A percentile compares a stretch with the other conserved stretches of the same genome.
phyloP scores from a whole-genome alignment of 148 eudicot genomes.

The Fallopia convolvulus region DNA sequence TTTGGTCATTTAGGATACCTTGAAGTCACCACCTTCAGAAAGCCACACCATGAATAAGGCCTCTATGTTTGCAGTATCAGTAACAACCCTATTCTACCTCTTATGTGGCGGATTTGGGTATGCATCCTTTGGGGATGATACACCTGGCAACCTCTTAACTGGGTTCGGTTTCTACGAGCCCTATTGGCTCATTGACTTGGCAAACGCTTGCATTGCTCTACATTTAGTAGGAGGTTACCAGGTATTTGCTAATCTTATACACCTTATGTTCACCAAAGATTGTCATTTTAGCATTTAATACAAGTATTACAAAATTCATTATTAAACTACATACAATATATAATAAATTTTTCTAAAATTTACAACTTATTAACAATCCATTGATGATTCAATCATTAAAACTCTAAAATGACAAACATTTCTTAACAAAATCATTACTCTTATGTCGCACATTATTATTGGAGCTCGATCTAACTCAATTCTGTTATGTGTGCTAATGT shows the following conservation, averaged over 20 bases:
- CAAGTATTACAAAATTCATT: no score
- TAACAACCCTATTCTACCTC: constrained; percentile 61
- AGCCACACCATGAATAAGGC: constrained; percentile 65
- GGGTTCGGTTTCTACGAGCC: constrained; percentile 67
- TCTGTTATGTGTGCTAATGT: neutral
- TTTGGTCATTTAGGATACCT: constrained; percentile 51
- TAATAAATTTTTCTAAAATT: no score
- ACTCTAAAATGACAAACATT: no score
- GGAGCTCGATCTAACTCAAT: neutral
- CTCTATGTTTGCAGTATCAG: constrained; percentile 27
- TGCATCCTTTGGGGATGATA: constrained; percentile 64
- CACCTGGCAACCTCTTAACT: constrained; percentile 65
- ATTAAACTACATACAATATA: no score
- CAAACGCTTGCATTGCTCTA: constrained; percentile 58
- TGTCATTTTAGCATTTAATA: no score
- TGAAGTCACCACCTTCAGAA: constrained; percentile 57
- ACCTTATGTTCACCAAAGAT: neutral
- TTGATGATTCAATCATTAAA: no score
- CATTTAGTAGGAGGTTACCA: constrained; percentile 75
- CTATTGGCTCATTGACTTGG: constrained; percentile 61
- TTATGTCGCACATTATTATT: no score
- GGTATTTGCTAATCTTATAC: constrained; percentile 25
- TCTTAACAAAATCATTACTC: no score
- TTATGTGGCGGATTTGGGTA: constrained; percentile 68
- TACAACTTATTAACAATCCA: no score